Base-by-base conservation (phyloP, 2,329 filamentous ascomycete species). In the Diaporthe eres region DNA sequence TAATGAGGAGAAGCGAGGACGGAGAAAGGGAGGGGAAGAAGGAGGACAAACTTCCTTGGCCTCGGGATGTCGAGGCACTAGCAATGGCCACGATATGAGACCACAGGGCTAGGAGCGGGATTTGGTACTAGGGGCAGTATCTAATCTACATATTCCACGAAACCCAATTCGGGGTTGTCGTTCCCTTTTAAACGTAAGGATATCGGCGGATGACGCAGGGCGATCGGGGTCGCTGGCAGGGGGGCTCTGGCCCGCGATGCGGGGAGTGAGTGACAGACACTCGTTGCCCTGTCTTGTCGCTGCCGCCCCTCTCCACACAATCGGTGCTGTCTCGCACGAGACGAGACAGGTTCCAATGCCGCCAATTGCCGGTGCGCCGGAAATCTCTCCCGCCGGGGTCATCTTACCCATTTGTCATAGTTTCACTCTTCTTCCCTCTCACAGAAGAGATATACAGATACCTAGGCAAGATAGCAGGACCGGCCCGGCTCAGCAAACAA, bases 1-100 rank as follows among this genome's bases (percentile, higher is more conserved):
- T 77, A 68, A 63, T 76, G 72, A 65, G 75, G 71, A 55, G 63
- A 75, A 58, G 42, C 71, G 76, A 74, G 63, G 70, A 67, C 9
- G n/a, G 49, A 44, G 19, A 13, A 12, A 22, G 42, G 28, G 19
- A 25, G 44, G 63, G 47, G 44, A 28, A 28, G n/a, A 17, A 67
- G 61, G 22, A 39, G 57, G 44, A 28, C 22, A 28, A 63, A 17
- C 42, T 72, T 39, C 17, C 57, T 42, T 15, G 42, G 31, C 28
- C 55, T 37, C 28, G 22, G 44, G 31, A 51, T 25, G 17, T 49
- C 53, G 42, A 60, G 10, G 57, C 44, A 72, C 55, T 47, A 60
- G 13, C 70, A 72, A 51, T 9, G 13, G 42, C 39, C 57, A 63
- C 47, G 28, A 53, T 42, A 22, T 51, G 28, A 49, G 37, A 34